Evolutionary conservation across 1,139 yeast species (phyloP).

Genomic region (Taphrina pruni): DNA sequence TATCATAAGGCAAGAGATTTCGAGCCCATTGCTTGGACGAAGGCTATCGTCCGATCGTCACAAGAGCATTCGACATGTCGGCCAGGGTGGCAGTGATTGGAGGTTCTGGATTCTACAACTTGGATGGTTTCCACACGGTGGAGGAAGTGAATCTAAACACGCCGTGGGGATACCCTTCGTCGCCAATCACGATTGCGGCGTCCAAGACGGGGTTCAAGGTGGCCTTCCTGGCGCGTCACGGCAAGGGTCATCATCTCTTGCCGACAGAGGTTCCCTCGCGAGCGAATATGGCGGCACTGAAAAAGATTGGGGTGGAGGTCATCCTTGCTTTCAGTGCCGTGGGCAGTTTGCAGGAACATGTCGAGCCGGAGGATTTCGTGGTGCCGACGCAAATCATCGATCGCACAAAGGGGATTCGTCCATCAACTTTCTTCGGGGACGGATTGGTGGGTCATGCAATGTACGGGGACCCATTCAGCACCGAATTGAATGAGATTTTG

Average conservation of each 20-base stretch:
- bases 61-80: neutral
- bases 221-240: slow-evolving; percentile 95
- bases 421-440: slow-evolving; percentile 84
- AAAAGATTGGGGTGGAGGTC: slow-evolving; percentile 81
- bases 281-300: slow-evolving; percentile 95
- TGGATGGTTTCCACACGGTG: slow-evolving; percentile 65
- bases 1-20: too few species aligned
- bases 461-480: slow-evolving; percentile 87
- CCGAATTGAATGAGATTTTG: slow-evolving; percentile 62
- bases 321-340: slow-evolving; percentile 95
- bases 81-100: slow-evolving; percentile 65
- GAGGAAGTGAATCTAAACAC: slow-evolving; percentile 41
- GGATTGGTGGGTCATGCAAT: slow-evolving; percentile 98
- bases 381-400: slow-evolving; percentile 94
- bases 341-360: slow-evolving; percentile 88
- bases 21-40: too few species aligned
- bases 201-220: slow-evolving; percentile 79
- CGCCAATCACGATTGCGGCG: slow-evolving; percentile 85
- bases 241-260: slow-evolving; percentile 81
- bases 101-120: slow-evolving; percentile 94
- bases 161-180: slow-evolving; percentile 97
- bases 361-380: slow-evolving; percentile 92
- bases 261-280: slow-evolving; percentile 92
- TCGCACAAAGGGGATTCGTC: slow-evolving; percentile 92
- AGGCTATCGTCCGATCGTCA: too few species aligned